Conservation (phyloP, 495 filamentous ascomycete species). For the Talaromyces wortmannii region DNA sequence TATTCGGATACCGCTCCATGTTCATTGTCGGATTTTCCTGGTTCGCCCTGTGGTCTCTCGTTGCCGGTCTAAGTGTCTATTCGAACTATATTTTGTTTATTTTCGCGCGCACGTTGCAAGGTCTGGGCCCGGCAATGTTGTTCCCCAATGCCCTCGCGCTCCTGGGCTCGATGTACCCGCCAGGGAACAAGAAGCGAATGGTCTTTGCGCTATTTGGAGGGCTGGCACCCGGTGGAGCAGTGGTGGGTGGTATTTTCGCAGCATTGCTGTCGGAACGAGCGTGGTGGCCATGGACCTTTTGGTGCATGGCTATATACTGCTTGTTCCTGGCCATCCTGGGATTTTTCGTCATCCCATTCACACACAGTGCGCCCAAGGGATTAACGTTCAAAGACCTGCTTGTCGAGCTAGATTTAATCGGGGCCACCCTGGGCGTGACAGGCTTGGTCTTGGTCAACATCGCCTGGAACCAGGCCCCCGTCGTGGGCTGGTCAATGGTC, state of each 20-base stretch:
- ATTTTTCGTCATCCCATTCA: conserved; percentile 41
- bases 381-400: conserved; percentile 11
- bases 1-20: conserved; percentile 55
- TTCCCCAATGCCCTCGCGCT: conserved; percentile 45
- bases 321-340: conserved; percentile 30
- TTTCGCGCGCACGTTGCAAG: conserved; percentile 40
- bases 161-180: conserved; percentile 31
- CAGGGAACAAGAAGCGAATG: conserved; percentile 50
- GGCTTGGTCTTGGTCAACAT: conserved; percentile 55
- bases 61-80: conserved; percentile 44
- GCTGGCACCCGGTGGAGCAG: conserved; percentile 46
- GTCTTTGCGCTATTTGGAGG: conserved; percentile 56
- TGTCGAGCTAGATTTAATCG: conserved; percentile 39
- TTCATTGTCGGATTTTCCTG: conserved; percentile 56
- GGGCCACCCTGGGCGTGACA: conserved; percentile 42
- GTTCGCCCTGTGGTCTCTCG: conserved; percentile 52
- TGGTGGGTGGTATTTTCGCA: conserved; percentile 44
- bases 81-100: conserved; percentile 33
- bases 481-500: conserved; percentile 49
- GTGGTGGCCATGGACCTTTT: conserved; percentile 62
- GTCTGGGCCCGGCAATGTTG: conserved; percentile 44
- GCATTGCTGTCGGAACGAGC: conserved; percentile 40
- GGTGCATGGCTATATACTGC: conserved; percentile 45
- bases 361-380: conserved; percentile 23
- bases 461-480: conserved; percentile 54